phyloP scores from a whole-genome alignment of 1,284 basidiomycete genomes.

The Tremellales sp. region DNA sequence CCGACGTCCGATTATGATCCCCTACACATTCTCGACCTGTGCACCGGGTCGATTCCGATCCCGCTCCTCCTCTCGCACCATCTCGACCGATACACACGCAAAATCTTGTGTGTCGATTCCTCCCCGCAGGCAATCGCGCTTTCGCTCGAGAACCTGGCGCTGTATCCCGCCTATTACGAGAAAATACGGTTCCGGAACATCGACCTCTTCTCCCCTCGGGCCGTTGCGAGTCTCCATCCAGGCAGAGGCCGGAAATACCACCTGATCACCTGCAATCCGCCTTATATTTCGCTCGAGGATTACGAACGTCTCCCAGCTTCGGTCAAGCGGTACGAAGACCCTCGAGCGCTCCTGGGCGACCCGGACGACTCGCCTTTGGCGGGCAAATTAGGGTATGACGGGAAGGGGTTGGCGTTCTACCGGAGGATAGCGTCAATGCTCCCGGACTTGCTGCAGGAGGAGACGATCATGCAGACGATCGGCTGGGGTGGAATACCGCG shows the following conservation, averaged over 20 bases:
- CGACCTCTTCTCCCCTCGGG: slow-evolving; percentile 2
- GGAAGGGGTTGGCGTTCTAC: slow-evolving; percentile 71
- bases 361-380: slow-evolving; percentile 18
- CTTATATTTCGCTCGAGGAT: slow-evolving; percentile 71
- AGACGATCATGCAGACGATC: slow-evolving; percentile 46
- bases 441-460: slow-evolving; percentile 49
- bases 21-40: slow-evolving; percentile 67
- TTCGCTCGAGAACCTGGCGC: slow-evolving; percentile 61
- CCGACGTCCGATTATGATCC: not conserved
- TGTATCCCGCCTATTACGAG: slow-evolving; percentile 7
- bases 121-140: slow-evolving; percentile 64
- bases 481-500: slow-evolving; percentile 24
- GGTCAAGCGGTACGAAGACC: slow-evolving; percentile 75
- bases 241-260: no score
- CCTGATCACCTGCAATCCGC: slow-evolving; percentile 83
- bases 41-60: slow-evolving; percentile 86
- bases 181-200: slow-evolving; percentile 13
- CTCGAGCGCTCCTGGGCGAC: slow-evolving; percentile 73
- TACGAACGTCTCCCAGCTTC: slow-evolving; percentile 62
- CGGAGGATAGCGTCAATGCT: slow-evolving; percentile 63
- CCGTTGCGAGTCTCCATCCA: no score
- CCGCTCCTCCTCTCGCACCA: slow-evolving; percentile 69
- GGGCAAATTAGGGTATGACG: slow-evolving; percentile 16
- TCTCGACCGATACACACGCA: slow-evolving; percentile 54
- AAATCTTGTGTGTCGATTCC: slow-evolving; percentile 68